A percentile compares a stretch with the other conserved stretches of the same genome.
phyloP scores from a whole-genome alignment of 2,329 filamentous ascomycete species.

The Cordyceps militaris region DNA sequence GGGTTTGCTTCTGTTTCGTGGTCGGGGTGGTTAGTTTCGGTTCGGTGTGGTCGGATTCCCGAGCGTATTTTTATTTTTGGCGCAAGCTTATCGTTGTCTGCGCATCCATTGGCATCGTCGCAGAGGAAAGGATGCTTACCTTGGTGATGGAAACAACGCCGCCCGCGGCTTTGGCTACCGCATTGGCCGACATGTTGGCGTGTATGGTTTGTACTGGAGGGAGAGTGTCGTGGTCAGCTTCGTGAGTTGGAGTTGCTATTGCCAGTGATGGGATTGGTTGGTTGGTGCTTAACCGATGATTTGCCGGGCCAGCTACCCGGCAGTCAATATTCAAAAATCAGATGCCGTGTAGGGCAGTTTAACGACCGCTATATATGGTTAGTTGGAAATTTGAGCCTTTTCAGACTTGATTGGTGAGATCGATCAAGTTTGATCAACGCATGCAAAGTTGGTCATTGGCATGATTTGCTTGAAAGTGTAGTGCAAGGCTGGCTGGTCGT shows the following conservation, averaged over 20 bases:
- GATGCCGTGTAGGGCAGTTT: not conserved
- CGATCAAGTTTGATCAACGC: too few species aligned
- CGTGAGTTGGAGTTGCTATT: slow-evolving; percentile 14
- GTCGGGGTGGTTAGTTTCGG: slow-evolving; percentile 14
- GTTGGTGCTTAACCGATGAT: slow-evolving; percentile 15
- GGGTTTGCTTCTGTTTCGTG: slow-evolving; percentile 76
- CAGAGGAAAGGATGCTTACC: slow-evolving; percentile 37
- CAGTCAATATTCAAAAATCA: not conserved
- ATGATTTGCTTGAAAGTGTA: too few species aligned
- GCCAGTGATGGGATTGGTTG: slow-evolving; percentile 13
- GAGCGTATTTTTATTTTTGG: not conserved
- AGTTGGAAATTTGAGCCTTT: too few species aligned
- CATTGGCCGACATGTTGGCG: slow-evolving; percentile 55
- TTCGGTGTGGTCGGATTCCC: slow-evolving; percentile 11
- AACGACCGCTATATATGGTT: not conserved
- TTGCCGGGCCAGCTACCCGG: slow-evolving; percentile 12
- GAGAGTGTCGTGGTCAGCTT: slow-evolving; percentile 6
- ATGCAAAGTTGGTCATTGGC: too few species aligned
- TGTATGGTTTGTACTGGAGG: slow-evolving; percentile 14
- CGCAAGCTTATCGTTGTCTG: slow-evolving; percentile 7
- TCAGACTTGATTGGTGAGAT: too few species aligned
- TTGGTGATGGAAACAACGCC: slow-evolving; percentile 50
- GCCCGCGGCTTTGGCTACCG: slow-evolving; percentile 47
- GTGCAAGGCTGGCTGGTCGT: too few species aligned
- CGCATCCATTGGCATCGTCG: slow-evolving; percentile 18